Evolutionary conservation across 2,329 filamentous ascomycete genomes (phyloP).

Genomic region (Orbilia quercus): DNA sequence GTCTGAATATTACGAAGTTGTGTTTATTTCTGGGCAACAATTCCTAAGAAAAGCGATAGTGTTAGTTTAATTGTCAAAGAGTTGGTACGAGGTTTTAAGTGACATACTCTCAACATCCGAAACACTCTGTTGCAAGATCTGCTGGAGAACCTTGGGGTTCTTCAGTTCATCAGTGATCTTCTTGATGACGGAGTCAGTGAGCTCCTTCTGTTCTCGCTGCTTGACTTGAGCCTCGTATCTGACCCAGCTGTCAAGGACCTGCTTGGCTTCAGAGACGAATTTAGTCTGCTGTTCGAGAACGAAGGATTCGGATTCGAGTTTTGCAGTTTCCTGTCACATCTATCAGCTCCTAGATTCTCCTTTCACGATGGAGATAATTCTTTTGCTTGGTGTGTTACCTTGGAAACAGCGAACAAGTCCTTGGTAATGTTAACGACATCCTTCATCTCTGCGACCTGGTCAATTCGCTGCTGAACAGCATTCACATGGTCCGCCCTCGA

Average conservation of each 20-base stretch:
- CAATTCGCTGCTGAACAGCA: conserved; percentile 93
- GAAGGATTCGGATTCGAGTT: conserved; percentile 93
- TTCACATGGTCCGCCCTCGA: conserved; percentile 93
- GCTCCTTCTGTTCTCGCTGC: conserved; percentile 96
- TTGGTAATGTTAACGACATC: conserved; percentile 97
- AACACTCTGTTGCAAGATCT: conserved; percentile 97
- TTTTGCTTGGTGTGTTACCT: conserved; percentile 77
- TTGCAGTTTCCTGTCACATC: conserved; percentile 82
- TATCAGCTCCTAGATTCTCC: conserved; percentile 4
- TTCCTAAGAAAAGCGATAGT: conserved; percentile 22
- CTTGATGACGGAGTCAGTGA: conserved; percentile 89
- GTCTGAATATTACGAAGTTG: background rate
- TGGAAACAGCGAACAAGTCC: conserved; percentile 95
- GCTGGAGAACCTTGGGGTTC: conserved; percentile 95
- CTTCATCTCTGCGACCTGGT: conserved; percentile 92
- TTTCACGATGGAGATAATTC: background rate
- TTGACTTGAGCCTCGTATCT: conserved; percentile 99
- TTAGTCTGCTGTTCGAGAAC: conserved; percentile 97
- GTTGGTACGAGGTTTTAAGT: background rate
- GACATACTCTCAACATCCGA: conserved; percentile 79
- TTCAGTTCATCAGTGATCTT: conserved; percentile 99
- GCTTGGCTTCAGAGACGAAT: conserved; percentile 90
- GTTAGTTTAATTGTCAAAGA: conserved; percentile 10
- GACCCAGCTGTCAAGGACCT: conserved; percentile 97
- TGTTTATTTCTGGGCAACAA: conserved; percentile 54